Evolutionary conservation across 345 rosid species (phyloP).

Genomic region (Eucalyptus cloeziana): DNA sequence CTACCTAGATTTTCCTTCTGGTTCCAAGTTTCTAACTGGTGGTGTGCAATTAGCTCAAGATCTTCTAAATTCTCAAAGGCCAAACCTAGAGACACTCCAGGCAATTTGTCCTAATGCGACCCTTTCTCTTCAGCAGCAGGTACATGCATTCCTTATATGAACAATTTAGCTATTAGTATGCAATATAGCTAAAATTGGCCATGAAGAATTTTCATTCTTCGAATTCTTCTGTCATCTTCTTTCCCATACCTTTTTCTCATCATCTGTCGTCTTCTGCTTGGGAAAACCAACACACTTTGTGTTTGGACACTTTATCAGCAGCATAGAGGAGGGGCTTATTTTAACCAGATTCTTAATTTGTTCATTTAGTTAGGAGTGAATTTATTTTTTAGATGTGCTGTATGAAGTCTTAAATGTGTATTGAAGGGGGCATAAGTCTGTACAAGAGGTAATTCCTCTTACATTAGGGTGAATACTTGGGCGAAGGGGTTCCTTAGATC

Average conservation of each 20-base stretch:
- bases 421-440: neutral
- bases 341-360: neutral
- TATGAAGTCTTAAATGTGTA: neutral
- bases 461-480: neutral
- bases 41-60: conserved; percentile 52
- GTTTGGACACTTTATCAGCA: neutral
- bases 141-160: neutral
- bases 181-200: neutral
- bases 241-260: neutral
- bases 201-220: neutral
- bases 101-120: conserved; percentile 51
- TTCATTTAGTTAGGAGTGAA: neutral
- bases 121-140: conserved; percentile 93
- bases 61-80: conserved; percentile 48
- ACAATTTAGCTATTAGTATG: neutral
- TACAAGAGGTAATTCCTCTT: neutral
- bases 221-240: neutral
- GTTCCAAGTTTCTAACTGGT: conserved; percentile 52
- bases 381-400: neutral
- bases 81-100: conserved; percentile 36
- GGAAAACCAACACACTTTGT: neutral
- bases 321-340: neutral
- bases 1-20: conserved; percentile 72
- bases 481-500: neutral
- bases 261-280: neutral